Evolutionary conservation across 2,329 filamentous ascomycete species (phyloP).

Genomic region (Exophiala alcalophila): DNA sequence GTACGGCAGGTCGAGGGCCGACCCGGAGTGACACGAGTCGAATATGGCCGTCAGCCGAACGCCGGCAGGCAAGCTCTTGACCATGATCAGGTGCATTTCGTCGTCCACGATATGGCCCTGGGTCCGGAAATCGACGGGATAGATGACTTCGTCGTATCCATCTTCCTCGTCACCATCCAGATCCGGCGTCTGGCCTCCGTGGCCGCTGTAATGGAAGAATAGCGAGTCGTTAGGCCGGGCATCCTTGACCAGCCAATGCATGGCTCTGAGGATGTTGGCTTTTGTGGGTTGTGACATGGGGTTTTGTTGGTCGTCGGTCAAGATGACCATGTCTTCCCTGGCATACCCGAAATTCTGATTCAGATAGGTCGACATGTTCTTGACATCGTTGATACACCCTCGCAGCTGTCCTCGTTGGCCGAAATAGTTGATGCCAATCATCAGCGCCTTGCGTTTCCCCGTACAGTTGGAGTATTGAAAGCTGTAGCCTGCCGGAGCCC

Average conservation of each 20-base stretch:
- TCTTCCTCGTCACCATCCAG: constrained; percentile 73
- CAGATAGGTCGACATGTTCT: constrained; percentile 92
- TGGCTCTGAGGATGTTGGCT: constrained; percentile 88
- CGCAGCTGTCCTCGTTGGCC: constrained; percentile 83
- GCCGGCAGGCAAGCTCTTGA: constrained; percentile 72
- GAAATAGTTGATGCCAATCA: constrained; percentile 98
- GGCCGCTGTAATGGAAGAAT: constrained; percentile 88
- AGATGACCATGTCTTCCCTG: constrained; percentile 91
- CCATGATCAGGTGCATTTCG: constrained; percentile 74
- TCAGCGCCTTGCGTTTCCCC: constrained; percentile 78
- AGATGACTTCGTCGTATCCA: constrained; percentile 75
- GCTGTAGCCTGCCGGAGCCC: constrained; percentile 73
- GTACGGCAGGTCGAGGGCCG: constrained; percentile 64
- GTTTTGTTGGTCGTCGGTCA: constrained; percentile 96
- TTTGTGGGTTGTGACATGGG: constrained; percentile 97
- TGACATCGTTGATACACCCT: constrained; percentile 95
- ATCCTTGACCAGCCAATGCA: constrained; percentile 98
- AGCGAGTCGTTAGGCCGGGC: constrained; percentile 88
- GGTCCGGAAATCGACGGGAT: constrained; percentile 68
- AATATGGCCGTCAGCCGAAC: constrained; percentile 73
- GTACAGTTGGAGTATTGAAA: constrained; percentile 93
- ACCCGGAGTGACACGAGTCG: constrained; percentile 66
- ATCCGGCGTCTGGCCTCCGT: constrained; percentile 73
- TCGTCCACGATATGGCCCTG: constrained; percentile 75
- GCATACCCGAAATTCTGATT: constrained; percentile 88